Conservation (phyloP, 306 rosid genomes). For the Lathyrus sativus region DNA sequence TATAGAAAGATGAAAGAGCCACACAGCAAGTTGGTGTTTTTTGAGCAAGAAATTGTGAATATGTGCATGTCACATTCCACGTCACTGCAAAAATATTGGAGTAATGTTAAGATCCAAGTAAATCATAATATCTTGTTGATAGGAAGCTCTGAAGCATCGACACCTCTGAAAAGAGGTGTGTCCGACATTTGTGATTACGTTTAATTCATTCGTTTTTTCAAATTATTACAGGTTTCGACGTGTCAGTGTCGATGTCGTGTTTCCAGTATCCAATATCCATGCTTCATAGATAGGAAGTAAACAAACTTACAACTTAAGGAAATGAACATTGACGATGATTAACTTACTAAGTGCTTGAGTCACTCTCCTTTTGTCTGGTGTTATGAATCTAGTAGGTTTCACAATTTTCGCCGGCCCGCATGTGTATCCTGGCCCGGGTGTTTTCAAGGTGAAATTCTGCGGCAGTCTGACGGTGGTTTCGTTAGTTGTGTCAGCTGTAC, state of each 20-base stretch:
- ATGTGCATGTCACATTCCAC: constrained; percentile 88
- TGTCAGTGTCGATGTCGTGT: no score
- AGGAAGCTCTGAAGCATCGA: background rate
- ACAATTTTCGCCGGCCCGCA: constrained; percentile 67
- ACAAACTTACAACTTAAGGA: background rate
- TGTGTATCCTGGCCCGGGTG: constrained; percentile 92
- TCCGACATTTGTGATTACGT: no score
- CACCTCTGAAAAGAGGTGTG: no score
- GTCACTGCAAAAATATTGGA: constrained; percentile 67
- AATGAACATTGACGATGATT: background rate
- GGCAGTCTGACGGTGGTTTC: constrained; percentile 70
- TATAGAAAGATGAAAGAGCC: constrained; percentile 83
- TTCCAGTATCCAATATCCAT: no score
- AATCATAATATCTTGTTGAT: background rate
- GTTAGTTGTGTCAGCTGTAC: constrained; percentile 61
- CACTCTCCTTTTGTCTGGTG: constrained; percentile 72
- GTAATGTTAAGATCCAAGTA: constrained; percentile 17
- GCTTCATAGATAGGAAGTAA: no score
- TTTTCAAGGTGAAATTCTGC: constrained; percentile 65
- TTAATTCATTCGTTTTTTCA: no score
- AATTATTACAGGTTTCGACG: no score
- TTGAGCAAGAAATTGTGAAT: constrained; percentile 82
- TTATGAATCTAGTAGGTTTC: constrained; percentile 53
- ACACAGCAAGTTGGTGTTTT: constrained; percentile 85
- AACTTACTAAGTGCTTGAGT: constrained; percentile 88